Percentiles rank a stretch among this genome's conserved stretches.
These are phyloP conservation scores for Hyaloscypha finlandica DNA, from an alignment of 495 filamentous ascomycete species.

Conservation along the genomic window DNA sequence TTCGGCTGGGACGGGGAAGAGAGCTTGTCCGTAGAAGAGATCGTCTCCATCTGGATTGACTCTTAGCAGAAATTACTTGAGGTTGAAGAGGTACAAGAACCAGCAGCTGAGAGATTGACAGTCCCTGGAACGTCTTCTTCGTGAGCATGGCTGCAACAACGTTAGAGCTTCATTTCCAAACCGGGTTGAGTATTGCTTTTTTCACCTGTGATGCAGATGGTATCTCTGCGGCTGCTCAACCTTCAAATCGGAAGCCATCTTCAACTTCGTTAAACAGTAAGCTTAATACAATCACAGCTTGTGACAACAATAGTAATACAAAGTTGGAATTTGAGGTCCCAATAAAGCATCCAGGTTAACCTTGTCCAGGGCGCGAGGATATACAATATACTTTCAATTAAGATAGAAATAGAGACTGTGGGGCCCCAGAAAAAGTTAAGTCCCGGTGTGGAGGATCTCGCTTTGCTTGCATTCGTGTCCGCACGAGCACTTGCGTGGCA, in stretches of 20 bases:
- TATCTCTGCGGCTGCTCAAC: neutral
- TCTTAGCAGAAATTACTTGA: neutral
- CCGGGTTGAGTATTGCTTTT: neutral
- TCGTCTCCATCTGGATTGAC: slow-evolving; percentile 57
- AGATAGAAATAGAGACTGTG: neutral
- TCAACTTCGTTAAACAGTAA: neutral
- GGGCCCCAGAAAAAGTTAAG: neutral
- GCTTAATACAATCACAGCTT: neutral
- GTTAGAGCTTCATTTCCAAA: neutral
- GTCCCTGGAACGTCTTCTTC: slow-evolving; percentile 61
- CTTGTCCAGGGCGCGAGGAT: neutral
- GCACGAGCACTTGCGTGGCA: neutral
- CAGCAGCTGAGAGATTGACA: slow-evolving; percentile 52
- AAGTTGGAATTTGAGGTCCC: neutral
- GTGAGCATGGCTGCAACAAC: slow-evolving; percentile 52
- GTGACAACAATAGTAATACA: neutral
- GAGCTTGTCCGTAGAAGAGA: slow-evolving; percentile 59
- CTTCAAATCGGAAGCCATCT: neutral
- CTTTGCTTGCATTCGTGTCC: neutral
- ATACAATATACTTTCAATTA: neutral
- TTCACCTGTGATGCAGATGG: slow-evolving; percentile 1
- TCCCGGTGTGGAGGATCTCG: neutral
- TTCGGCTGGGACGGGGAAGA: slow-evolving; percentile 63
- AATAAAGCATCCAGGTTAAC: neutral
- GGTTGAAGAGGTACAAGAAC: slow-evolving; percentile 29